Base-by-base conservation (phyloP, 306 rosid species). In the Sindora glabra region DNA sequence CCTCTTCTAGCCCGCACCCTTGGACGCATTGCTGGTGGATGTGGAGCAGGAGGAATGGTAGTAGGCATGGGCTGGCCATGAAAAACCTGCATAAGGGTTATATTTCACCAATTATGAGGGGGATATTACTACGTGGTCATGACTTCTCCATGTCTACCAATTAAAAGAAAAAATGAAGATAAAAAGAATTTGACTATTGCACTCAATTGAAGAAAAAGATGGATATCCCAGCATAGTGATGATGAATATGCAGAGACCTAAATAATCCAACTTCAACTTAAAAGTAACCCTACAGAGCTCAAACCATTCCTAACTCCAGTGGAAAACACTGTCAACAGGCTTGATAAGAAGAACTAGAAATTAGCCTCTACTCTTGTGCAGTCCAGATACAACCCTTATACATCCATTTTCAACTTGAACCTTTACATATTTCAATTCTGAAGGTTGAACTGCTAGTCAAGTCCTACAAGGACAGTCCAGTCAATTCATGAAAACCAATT, bases 1-100 rank as follows among this genome's bases (percentile, higher is more conserved):
- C 99, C 99, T 75, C 99, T 80, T 78, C 96, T 80, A 42, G 99
- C 96, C 45, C 99, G 84, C 57, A 92, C 87, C 77, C 99, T 83
- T 11, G 96, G 99, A 40, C 96, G 95, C 99, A 89, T 86, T 45
- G 85, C 66, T 3, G 99, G 96, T 14, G 94, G 96, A 69, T 86
- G 90, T 2, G 94, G 89, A 16, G 89, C 88, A 65, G 77, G 16
- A 33, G 83, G 78, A 65, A 86, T 57, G 19, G 83, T 62, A 58
- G 64, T 78, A 10, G 89, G 63, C 72, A 92, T 83, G 4, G 87
- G 90, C 56, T 82, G 96, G 46, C 95, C 94, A 17, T 84, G 95
- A 67, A 78, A 89, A 53, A 85, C 86, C 96, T 92, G 79, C 72
- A 55, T 62, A 66, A 71, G 8, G 50, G 19, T 51, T 40, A 39